A percentile compares a stretch with the other conserved stretches of the same genome.
phyloP scores from a whole-genome alignment of 805 yeast genomes.

The Metahyphopichia silvanorum region DNA sequence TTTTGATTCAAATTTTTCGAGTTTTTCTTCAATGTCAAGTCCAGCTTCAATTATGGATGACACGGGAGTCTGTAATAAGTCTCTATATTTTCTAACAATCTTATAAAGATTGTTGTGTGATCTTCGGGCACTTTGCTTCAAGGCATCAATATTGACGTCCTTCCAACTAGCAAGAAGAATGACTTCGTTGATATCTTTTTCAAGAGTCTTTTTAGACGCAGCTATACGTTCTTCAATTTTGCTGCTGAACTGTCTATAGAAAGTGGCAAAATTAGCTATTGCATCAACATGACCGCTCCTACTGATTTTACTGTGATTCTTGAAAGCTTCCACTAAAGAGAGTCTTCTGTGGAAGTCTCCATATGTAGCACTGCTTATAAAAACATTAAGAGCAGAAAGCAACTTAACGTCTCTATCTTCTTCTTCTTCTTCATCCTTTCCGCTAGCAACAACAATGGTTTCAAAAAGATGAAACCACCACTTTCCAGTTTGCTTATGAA shows the following conservation, averaged over 20 bases:
- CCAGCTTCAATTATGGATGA: constrained; percentile 60
- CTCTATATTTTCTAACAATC: constrained; percentile 76
- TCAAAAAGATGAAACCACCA: constrained; percentile 96
- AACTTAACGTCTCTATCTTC: constrained; percentile 12
- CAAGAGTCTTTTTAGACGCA: constrained; percentile 50
- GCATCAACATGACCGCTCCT: constrained; percentile 30
- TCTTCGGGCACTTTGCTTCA: constrained; percentile 88
- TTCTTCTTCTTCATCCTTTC: constrained; percentile 30
- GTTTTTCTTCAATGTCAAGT: constrained; percentile 18
- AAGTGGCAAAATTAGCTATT: constrained; percentile 55
- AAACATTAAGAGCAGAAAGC: constrained; percentile 64
- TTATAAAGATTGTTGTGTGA: constrained; percentile 86
- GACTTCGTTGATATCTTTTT: constrained; percentile 79
- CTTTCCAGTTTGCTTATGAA: constrained; percentile 54
- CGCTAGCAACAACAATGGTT: constrained; percentile 55
- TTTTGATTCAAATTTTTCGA: constrained; percentile 1
- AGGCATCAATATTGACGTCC: constrained; percentile 89
- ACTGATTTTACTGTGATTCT: constrained; percentile 44
- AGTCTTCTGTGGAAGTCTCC: constrained; percentile 73
- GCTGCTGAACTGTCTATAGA: constrained; percentile 63
- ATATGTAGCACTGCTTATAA: constrained; percentile 67
- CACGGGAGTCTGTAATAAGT: constrained; percentile 51
- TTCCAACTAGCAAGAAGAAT: constrained; percentile 94
- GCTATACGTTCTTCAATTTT: constrained; percentile 45
- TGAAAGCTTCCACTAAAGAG: constrained; percentile 60